A percentile compares a stretch with the other conserved stretches of the same genome.
Evolutionary conservation across 2,329 filamentous ascomycete genomes (phyloP).

Genomic region (Fusarium mangiferae): DNA sequence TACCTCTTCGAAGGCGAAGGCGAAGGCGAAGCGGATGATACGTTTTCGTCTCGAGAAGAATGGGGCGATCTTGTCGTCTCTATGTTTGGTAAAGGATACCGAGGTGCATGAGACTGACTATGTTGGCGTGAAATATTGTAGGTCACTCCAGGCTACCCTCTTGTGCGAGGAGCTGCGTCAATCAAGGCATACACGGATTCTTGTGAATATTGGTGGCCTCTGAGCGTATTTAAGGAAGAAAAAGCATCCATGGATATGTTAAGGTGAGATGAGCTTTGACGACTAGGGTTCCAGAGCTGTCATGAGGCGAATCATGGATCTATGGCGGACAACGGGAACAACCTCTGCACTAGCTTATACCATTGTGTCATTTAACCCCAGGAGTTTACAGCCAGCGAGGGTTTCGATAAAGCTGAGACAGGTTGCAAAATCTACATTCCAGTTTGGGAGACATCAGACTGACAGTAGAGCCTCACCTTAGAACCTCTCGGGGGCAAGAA

Average conservation of each 20-base stretch:
- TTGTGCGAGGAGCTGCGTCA: background rate
- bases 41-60: background rate
- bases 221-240: background rate
- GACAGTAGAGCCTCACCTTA: slow-evolving; percentile 2
- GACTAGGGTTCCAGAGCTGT: slow-evolving; percentile 20
- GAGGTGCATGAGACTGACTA: slow-evolving; percentile 11
- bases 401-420: background rate
- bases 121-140: background rate
- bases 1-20: slow-evolving; percentile 15
- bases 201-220: slow-evolving; percentile 16
- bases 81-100: background rate
- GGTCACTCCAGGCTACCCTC: background rate
- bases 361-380: background rate
- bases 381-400: background rate
- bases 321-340: slow-evolving; percentile 3
- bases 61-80: slow-evolving; percentile 1
- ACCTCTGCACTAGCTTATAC: slow-evolving; percentile 7
- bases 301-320: slow-evolving; percentile 5
- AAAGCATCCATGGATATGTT: background rate
- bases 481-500: too few species aligned
- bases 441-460: background rate
- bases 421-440: slow-evolving; percentile 11
- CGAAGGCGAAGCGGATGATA: background rate
- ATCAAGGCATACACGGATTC: background rate
- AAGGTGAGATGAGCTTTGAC: background rate